Conservation (phyloP, 306 rosid genomes). For the Fragaria iinumae region DNA sequence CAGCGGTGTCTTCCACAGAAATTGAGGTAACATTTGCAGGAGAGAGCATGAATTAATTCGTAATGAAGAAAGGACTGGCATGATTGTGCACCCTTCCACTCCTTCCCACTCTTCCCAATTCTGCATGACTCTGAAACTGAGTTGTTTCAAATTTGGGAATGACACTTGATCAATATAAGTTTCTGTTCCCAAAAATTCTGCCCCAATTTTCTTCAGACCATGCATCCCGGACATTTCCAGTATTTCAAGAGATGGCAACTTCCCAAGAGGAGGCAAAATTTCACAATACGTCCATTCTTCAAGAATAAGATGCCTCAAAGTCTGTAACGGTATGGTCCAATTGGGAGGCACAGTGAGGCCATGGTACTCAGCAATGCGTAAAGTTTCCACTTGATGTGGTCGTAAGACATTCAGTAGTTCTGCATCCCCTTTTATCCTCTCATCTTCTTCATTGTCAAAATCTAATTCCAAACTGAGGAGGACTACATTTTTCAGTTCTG, state of each 20-base stretch:
- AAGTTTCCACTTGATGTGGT: not conserved
- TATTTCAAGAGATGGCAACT: not conserved
- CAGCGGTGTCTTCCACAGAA: not conserved
- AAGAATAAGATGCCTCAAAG: not conserved
- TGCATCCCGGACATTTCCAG: not conserved
- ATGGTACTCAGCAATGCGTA: not conserved
- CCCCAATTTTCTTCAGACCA: not conserved
- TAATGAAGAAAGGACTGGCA: not conserved
- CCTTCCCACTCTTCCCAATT: slow-evolving; percentile 4
- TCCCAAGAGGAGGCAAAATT: slow-evolving; percentile 7
- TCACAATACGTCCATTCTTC: not conserved
- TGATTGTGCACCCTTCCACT: not conserved
- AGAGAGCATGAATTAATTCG: not conserved
- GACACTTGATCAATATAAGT: too few relatives aligned
- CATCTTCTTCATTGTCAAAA: not conserved
- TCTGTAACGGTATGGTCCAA: not conserved
- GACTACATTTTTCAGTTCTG: not conserved
- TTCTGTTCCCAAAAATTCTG: not conserved
- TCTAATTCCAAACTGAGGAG: not conserved
- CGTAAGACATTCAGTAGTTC: not conserved
- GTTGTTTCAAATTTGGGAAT: slow-evolving; percentile 11
- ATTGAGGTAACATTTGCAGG: not conserved
- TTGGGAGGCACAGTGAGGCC: not conserved
- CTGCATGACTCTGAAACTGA: not conserved
- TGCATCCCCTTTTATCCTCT: not conserved